Base-by-base conservation (phyloP, 1,284 basidiomycete genomes). In the Microbotryum lychnidis-dioicae region DNA sequence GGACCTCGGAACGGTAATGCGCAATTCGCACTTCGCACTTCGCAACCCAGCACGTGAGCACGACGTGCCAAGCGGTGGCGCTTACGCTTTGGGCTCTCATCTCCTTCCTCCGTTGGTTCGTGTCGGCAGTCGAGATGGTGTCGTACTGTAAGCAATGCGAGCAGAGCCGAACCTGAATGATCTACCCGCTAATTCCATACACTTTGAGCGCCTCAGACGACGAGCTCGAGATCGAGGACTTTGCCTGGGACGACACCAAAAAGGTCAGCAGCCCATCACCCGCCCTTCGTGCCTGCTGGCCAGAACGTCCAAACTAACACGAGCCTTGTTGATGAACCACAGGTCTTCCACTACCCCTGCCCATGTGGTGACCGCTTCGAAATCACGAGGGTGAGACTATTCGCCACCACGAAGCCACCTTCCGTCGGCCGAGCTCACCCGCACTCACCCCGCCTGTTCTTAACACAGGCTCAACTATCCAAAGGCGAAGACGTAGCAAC, bases 331-430 rank as follows among this genome's bases (percentile, higher is more conserved):
- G 0, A 25, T 27, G 20, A 7, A 52, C 1, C 20, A 2, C 77
- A 82, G 54, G 86, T 93, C 8, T 96, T 85, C 72, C 92, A 97
- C 78, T 97, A 94, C 75, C 96, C 96, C 1, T 98, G 93, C 74
- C 94, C 94, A 1, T 99, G 96, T 74, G 94, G 94, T 27, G 96
- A 98, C 78, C 85, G 92, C 47, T 98, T 98, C 78, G 96, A 99
- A 76, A 97, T 98, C 70, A 87, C 90, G 21, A 83, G 86, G 68
- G 78, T 79, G 70, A 44, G 70, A 44, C 65, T 49, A 3, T 16
- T 42, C 37, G 37, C 37, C 37, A 42, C 18, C 33, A 9, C 21
- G 8, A 45, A 25, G 37, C 25, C 10, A n/a, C 27, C 61, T 8
- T 53, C 46, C 25, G 31, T 54, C 27, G 50, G 29, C 23, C 18